These are phyloP conservation scores for Candolleomyces aberdarensis DNA, from an alignment of 768 basidiomycete species.

Conservation along the genomic window DNA sequence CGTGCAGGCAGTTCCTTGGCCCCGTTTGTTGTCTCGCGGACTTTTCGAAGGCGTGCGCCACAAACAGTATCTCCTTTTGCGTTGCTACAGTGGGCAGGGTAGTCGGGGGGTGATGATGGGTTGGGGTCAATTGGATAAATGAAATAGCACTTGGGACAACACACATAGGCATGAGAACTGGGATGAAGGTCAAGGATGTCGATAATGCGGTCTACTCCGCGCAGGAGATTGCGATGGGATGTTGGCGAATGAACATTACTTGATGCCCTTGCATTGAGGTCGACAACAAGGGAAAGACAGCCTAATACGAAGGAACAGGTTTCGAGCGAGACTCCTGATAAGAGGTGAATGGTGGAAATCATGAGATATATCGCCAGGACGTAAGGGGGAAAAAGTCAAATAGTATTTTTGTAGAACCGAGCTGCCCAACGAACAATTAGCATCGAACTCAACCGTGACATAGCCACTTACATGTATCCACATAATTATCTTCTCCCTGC, in stretches of 20 bases:
- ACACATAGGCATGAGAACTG: constrained; percentile 18
- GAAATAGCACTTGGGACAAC: not conserved
- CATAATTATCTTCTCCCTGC: too few species aligned
- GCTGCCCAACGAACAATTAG: too few species aligned
- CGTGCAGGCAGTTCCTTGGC: not conserved
- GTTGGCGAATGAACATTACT: not conserved
- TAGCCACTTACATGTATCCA: too few species aligned
- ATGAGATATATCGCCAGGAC: not conserved
- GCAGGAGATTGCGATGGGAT: not conserved
- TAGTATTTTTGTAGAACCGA: too few species aligned
- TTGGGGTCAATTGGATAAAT: not conserved
- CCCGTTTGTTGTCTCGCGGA: constrained; percentile 3
- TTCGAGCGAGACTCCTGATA: not conserved
- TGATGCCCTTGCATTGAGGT: not conserved
- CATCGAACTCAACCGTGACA: too few species aligned
- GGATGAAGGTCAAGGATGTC: constrained; percentile 16
- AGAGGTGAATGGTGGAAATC: not conserved
- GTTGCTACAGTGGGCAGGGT: not conserved
- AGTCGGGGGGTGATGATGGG: not conserved
- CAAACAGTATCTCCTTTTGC: not conserved
- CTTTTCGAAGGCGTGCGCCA: not conserved
- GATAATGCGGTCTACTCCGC: not conserved
- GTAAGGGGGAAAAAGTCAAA: too few species aligned
- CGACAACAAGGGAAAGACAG: not conserved
- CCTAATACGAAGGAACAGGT: not conserved